Percentiles rank a stretch among this genome's conserved stretches.
These are phyloP conservation scores for Pseudogymnoascus sp. DNA, from an alignment of 2,329 filamentous ascomycete species.

Conservation along the genomic window DNA sequence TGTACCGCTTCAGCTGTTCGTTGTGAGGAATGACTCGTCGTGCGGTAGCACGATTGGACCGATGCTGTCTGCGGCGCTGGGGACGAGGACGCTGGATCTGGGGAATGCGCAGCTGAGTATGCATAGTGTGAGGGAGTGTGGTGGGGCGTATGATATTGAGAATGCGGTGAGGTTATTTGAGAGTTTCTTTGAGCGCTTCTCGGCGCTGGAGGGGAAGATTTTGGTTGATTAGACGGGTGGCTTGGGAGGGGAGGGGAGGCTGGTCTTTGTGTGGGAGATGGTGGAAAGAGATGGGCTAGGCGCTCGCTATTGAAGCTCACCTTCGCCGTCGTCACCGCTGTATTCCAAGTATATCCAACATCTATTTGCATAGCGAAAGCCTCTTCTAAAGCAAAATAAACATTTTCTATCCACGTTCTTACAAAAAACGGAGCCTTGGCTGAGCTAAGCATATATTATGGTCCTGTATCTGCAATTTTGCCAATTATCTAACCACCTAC, in stretches of 20 bases:
- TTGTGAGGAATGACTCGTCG: slow-evolving; percentile 88
- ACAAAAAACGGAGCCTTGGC: too few relatives aligned
- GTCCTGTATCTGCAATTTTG: too few relatives aligned
- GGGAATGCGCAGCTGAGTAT: slow-evolving; percentile 93
- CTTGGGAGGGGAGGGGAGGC: not conserved
- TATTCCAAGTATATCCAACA: too few relatives aligned
- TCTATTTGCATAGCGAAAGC: too few relatives aligned
- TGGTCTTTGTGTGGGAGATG: not conserved
- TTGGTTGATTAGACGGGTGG: slow-evolving; percentile 58
- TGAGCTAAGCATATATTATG: too few relatives aligned
- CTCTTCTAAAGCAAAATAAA: too few relatives aligned
- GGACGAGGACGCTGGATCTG: slow-evolving; percentile 81
- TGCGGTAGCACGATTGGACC: slow-evolving; percentile 97
- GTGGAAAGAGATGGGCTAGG: too few relatives aligned
- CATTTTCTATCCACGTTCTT: too few relatives aligned
- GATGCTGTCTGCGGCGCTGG: slow-evolving; percentile 84
- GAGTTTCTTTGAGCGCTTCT: slow-evolving; percentile 79
- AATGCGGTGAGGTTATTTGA: slow-evolving; percentile 80
- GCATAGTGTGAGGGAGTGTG: slow-evolving; percentile 94
- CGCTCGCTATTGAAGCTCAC: too few relatives aligned
- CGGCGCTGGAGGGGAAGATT: slow-evolving; percentile 74
- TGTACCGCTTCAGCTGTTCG: slow-evolving; percentile 90
- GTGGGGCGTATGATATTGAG: slow-evolving; percentile 79
- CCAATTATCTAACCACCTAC: too few relatives aligned
- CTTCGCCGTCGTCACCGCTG: too few relatives aligned